These are phyloP conservation scores for Skeletonema tropicum DNA, from an alignment of 108 stramenopile species.

Conservation along the genomic window DNA sequence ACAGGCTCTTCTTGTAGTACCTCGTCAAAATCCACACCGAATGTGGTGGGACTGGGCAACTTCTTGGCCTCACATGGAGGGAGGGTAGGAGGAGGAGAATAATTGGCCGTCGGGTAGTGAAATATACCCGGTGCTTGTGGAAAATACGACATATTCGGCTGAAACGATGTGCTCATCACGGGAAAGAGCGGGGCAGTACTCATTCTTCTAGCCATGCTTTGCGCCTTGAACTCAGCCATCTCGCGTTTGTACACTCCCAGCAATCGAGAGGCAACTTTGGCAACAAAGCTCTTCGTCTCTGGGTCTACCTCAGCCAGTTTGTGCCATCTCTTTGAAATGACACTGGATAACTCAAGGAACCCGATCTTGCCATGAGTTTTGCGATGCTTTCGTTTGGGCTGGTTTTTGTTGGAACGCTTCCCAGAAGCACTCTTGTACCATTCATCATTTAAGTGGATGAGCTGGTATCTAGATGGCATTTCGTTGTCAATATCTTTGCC, in stretches of 20 bases:
- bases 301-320: constrained; percentile 17
- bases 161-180: neutral
- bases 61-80: too few relatives aligned
- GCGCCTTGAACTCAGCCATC: neutral
- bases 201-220: neutral
- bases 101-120: too few relatives aligned
- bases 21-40: neutral
- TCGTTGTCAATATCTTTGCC: constrained; percentile 17
- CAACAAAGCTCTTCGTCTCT: constrained; percentile 22
- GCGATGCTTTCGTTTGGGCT: constrained; percentile 42
- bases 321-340: constrained; percentile 61
- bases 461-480: constrained; percentile 34
- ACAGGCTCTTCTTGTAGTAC: neutral
- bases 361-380: constrained; percentile 77
- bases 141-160: neutral
- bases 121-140: neutral
- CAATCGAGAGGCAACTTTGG: constrained; percentile 15
- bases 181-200: neutral
- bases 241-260: constrained; percentile 21
- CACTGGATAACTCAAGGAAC: constrained; percentile 64
- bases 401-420: constrained; percentile 13
- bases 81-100: too few relatives aligned
- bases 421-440: constrained; percentile 22
- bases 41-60: neutral
- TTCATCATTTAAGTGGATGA: constrained; percentile 13